A percentile compares a stretch with the other conserved stretches of the same genome.
Conservation (phyloP, 139 green algal genomes). For the Edaphochlamys debaryana region DNA sequence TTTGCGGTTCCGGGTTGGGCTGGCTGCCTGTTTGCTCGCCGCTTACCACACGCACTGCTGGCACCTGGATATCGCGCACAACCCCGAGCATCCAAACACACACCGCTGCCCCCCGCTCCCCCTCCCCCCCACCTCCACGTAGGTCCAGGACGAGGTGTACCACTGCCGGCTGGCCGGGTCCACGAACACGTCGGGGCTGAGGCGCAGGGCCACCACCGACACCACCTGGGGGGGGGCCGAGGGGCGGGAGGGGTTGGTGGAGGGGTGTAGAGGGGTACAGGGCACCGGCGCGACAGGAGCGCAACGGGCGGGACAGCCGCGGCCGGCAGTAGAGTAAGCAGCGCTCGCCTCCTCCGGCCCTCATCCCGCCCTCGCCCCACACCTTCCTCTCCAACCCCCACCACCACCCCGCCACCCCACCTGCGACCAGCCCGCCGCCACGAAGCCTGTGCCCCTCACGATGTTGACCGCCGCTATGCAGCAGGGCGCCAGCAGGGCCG, state of each 20-base stretch:
- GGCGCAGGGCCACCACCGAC: conserved; percentile 6
- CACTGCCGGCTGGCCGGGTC: conserved; percentile 27
- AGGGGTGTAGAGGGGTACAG: neutral
- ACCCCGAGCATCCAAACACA: no score
- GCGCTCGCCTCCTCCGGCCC: no score
- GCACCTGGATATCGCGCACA: no score
- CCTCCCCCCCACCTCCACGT: conserved; percentile 4
- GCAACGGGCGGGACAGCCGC: conserved; percentile 2
- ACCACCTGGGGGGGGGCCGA: conserved; percentile 6
- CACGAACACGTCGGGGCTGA: conserved; percentile 10
- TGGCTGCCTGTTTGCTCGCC: no score
- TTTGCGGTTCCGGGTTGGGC: no score
- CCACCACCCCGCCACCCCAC: no score
- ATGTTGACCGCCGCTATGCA: conserved; percentile 38
- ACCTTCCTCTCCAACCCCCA: no score
- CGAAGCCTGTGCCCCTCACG: conserved; percentile 12
- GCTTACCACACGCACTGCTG: no score
- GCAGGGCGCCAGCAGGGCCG: conserved; percentile 29
- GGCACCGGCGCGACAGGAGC: neutral
- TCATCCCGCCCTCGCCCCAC: no score
- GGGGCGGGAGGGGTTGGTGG: neutral
- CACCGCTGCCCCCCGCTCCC: neutral
- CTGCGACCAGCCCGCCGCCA: conserved; percentile 18
- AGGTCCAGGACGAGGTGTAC: conserved; percentile 16
- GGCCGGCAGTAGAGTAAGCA: no score